Base-by-base conservation (phyloP, 1,284 basidiomycete species). In the Cystobasidium sp. region DNA sequence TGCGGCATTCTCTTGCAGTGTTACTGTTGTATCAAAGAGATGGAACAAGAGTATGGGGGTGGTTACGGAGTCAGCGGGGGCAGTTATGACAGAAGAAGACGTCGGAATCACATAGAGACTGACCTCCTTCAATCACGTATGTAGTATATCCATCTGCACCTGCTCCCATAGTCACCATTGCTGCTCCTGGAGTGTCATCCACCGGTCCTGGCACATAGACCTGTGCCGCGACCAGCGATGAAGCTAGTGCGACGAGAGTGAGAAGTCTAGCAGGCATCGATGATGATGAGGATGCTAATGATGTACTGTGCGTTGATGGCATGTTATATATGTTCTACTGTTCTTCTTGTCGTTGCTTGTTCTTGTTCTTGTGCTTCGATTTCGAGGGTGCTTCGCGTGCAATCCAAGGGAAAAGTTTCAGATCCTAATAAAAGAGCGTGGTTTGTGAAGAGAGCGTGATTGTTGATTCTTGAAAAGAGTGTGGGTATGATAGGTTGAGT, bases 161-260 rank as follows among this genome's bases (percentile, higher is more conserved):
- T 37, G 55, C 68, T 31, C 68, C 68, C 24, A 61, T 16, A 16
- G 44, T 58, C n/a, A 43, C 39, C 44, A 61, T 10, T 24, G 68
- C 56, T 31, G 44, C 56, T 7, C 68, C 68, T 3, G 68, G 55
- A 22, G 22, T 51, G 6, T 69, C 56, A 31, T 69, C 68, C 14
- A 51, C 49, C 41, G 14, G 44, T 37, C 68, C 68, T 46, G 68
- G 68, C 22, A 69, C 68, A 41, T 69, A 69, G 68, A 69, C 68
- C 43, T 67, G 64, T 6, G 68, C 53, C 3, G 53, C 39, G 4
- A 37, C 56, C 20, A 47, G 39, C 43, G 55, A 49, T 7, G 44
- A 16, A 0, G 39, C 52, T 5, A 37, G n/a, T 20, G 39, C 49
- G 46, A 55, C 16, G 46, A 49, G 39, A 37, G 68, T 44, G 52